phyloP scores from a whole-genome alignment of 163 green algal genomes.

The Scenedesmus sp. region DNA sequence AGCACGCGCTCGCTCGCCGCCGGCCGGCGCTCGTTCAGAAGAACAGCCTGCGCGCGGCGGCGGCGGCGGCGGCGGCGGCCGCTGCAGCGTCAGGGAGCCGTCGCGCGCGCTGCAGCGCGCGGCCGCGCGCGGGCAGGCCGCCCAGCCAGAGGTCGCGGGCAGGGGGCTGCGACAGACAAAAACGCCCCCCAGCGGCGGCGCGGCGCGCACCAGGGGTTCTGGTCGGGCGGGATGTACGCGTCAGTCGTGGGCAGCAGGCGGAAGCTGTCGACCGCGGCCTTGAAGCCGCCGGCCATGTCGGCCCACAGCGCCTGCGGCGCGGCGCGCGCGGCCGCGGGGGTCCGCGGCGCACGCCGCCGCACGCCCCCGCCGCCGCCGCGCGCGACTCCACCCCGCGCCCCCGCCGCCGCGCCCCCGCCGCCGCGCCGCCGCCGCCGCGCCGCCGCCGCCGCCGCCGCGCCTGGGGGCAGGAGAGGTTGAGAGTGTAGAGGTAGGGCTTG shows the following conservation, averaged over 20 bases:
- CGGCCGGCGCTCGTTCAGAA: conserved; percentile 64
- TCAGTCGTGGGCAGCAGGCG: conserved; percentile 55
- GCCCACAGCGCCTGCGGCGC: conserved; percentile 34
- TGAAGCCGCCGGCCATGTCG: conserved; percentile 44
- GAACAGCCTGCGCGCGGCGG: conserved; percentile 56
- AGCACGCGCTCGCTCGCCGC: too few relatives aligned
- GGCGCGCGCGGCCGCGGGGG: too few relatives aligned
- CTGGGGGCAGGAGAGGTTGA: conserved; percentile 79
- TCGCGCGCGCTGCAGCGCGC: too few relatives aligned
- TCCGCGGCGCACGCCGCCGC: neutral
- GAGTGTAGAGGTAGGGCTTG: conserved; percentile 84
- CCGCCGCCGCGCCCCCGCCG: neutral
- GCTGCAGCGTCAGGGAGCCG: too few relatives aligned
- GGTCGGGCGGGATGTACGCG: conserved; percentile 76
- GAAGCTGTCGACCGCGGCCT: conserved; percentile 62
- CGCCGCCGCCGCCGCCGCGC: neutral
- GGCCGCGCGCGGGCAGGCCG: too few relatives aligned
- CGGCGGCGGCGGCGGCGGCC: too few relatives aligned
- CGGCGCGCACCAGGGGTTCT: conserved; percentile 67
- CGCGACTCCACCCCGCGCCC: neutral
- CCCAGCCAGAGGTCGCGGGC: too few relatives aligned
- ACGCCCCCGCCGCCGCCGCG: too few relatives aligned
- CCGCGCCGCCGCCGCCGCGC: too few relatives aligned
- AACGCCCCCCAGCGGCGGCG: too few relatives aligned
- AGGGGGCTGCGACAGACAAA: too few relatives aligned